Conservation (phyloP, 148 eudicot genomes). For the Heliosperma pusillum region DNA sequence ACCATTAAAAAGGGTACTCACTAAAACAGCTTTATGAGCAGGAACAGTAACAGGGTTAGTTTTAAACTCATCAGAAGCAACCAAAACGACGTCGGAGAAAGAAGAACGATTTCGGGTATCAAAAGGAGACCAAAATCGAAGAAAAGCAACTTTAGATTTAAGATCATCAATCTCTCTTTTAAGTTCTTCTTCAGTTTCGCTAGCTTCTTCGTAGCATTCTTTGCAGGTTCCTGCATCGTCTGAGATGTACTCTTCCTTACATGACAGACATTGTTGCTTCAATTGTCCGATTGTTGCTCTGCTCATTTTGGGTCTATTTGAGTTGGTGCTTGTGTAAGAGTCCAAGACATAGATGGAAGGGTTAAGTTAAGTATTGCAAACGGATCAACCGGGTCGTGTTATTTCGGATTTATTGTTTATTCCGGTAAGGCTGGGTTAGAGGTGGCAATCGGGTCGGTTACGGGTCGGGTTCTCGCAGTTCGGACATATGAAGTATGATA, state of each 20-base stretch:
- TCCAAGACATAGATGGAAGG: too few relatives aligned
- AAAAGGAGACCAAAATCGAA: constrained; percentile 35
- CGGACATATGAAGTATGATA: too few relatives aligned
- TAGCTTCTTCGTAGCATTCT: constrained; percentile 89
- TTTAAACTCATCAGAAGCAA: constrained; percentile 43
- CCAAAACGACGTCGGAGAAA: constrained; percentile 70
- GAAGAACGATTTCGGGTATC: constrained; percentile 16
- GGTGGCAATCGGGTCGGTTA: too few relatives aligned
- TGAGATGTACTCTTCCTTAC: constrained; percentile 54
- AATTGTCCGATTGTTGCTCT: not conserved
- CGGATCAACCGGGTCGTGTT: too few relatives aligned
- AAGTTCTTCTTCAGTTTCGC: constrained; percentile 79
- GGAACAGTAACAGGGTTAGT: constrained; percentile 42
- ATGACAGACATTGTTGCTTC: constrained; percentile 47
- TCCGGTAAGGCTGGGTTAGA: too few relatives aligned
- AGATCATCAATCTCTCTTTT: constrained; percentile 77
- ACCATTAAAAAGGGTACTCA: constrained; percentile 22
- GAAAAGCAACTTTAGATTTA: constrained; percentile 62
- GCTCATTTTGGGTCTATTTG: not conserved
- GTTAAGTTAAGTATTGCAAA: too few relatives aligned
- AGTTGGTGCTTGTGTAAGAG: too few relatives aligned
- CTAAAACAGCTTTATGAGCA: constrained; percentile 77
- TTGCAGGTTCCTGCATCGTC: constrained; percentile 70
- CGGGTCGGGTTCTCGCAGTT: too few relatives aligned
- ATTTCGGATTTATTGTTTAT: too few relatives aligned